Evolutionary conservation across 2,329 filamentous ascomycete genomes (phyloP).

Genomic region (Didymella lethalis): DNA sequence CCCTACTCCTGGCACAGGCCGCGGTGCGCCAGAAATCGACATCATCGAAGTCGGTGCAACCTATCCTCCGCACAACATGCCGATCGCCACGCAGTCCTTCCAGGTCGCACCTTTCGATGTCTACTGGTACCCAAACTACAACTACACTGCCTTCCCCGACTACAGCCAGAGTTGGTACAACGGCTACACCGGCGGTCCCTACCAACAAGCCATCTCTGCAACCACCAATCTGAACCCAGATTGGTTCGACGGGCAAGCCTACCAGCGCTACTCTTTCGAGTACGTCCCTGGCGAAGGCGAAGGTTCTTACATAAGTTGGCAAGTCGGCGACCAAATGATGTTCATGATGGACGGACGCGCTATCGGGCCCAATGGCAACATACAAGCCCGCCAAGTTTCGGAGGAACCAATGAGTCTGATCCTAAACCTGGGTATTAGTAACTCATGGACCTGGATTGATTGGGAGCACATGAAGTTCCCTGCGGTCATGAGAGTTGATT

Average conservation of each 20-base stretch:
- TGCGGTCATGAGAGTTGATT: conserved; percentile 62
- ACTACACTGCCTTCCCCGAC: conserved; percentile 61
- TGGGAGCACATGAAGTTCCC: conserved; percentile 57
- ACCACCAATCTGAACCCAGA: conserved; percentile 63
- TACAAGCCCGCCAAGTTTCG: conserved; percentile 57
- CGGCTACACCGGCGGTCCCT: conserved; percentile 62
- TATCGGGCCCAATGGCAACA: conserved; percentile 63
- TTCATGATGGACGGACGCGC: conserved; percentile 62
- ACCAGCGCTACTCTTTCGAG: conserved; percentile 65
- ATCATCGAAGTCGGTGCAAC: conserved; percentile 58
- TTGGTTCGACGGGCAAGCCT: conserved; percentile 63
- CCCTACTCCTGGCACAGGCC: conserved; percentile 56
- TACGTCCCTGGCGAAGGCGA: conserved; percentile 59
- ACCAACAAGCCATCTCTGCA: conserved; percentile 64
- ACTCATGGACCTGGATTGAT: conserved; percentile 60
- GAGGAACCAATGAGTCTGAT: conserved; percentile 64
- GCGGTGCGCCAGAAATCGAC: conserved; percentile 60
- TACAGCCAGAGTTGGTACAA: conserved; percentile 60
- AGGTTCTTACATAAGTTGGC: conserved; percentile 60
- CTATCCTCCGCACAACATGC: conserved; percentile 49
- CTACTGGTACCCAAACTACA: conserved; percentile 62
- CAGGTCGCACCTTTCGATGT: conserved; percentile 61
- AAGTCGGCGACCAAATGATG: conserved; percentile 60
- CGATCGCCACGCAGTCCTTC: conserved; percentile 58
- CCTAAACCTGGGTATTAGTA: conserved; percentile 62